Base-by-base conservation (phyloP, 768 basidiomycete genomes). In the Hydnum rufescens region DNA sequence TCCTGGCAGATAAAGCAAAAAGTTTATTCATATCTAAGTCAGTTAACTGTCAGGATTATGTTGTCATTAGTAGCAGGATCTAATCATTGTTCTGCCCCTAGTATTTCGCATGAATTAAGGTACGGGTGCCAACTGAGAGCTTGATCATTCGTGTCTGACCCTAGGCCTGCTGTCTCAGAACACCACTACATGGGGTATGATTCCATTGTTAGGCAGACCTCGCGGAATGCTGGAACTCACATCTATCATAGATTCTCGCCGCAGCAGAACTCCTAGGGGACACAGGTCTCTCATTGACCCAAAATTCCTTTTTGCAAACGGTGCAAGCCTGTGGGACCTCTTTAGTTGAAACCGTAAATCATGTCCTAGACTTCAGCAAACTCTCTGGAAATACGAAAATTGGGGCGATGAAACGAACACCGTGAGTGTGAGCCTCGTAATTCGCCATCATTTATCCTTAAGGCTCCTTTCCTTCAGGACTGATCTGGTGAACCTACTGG, bases 271-370 rank as follows among this genome's bases (percentile, higher is more conserved):
- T 96, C n/a, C 70, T 96, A 23, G 73, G 75, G 46, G 90, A 93
- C 44, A 93, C 84, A 8, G 61, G 72, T n/a, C 68, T 96, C 30
- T 82, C 77, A 60, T 77, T 82, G 46, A 78, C 78, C 8, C 92
- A 96, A 63, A 63, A 69, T 5, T 87, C 89, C 0, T 93, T 89
- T 68, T 67, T 95, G 49, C 83, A 89, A 61, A 95, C 92, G 0
- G 85, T 95, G 1, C 84, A 90, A 63, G 89, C 87, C 4, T 95
- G 90, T 61, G 90, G 89, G 13, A 92, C 82, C n/a, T 88, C 87
- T 1, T 73, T 96, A 1, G 86, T 92, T 39, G 92, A 96, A 68
- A 93, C 90, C 0, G 89, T 96, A 48, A 95, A 95, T 61, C 92
- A 96, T 59, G 92, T 96, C 3, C 69, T 96, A 26, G 92, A 96